Percentiles rank a stretch among this genome's conserved stretches.
Conservation (phyloP, 192 early-diverging fungal species). For the Coemansia guatemalensis region DNA sequence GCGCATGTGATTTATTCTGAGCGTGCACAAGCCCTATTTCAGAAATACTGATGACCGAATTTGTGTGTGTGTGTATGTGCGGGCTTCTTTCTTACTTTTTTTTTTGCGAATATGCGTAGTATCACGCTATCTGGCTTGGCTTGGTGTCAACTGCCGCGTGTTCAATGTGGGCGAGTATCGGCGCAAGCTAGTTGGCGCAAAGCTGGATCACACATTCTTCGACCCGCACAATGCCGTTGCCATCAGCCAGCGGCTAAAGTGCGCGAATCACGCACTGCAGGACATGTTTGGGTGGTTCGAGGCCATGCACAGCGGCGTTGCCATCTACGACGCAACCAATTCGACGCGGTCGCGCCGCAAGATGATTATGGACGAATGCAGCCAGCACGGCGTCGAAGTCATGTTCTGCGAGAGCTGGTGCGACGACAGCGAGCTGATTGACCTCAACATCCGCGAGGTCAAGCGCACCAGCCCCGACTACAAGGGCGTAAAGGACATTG, state of each 20-base stretch:
- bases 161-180: conserved; percentile 99
- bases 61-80: neutral
- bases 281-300: conserved; percentile 95
- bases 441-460: conserved; percentile 93
- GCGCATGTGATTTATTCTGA: neutral
- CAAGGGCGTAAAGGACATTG: conserved; percentile 74
- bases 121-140: conserved; percentile 92
- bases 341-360: conserved; percentile 80
- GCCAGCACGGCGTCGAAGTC: conserved; percentile 76
- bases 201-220: conserved; percentile 84
- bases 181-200: conserved; percentile 82
- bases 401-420: conserved; percentile 98
- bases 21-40: neutral
- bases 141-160: conserved; percentile 88
- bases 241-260: conserved; percentile 70
- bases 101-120: conserved; percentile 47
- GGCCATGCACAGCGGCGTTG: conserved; percentile 77
- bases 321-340: conserved; percentile 99
- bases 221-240: conserved; percentile 79
- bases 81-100: neutral
- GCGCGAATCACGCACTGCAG: conserved; percentile 78
- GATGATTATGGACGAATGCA: conserved; percentile 70
- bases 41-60: neutral
- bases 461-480: conserved; percentile 97
- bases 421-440: conserved; percentile 82